phyloP scores from a whole-genome alignment of 164 flowering plant genomes.

The Chloranthus sessilifolius region DNA sequence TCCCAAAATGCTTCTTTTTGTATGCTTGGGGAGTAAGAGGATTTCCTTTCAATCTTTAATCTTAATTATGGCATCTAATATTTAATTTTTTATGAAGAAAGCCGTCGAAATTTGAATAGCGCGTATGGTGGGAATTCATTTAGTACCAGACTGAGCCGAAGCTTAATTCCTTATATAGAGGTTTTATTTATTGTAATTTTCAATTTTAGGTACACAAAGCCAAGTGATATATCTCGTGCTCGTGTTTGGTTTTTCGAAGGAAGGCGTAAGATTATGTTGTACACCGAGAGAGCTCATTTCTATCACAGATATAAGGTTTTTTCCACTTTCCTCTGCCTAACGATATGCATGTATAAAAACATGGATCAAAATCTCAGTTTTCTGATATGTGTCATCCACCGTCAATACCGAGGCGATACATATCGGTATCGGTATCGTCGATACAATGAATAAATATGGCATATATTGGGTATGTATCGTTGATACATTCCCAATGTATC shows the following conservation, averaged over 20 bases:
- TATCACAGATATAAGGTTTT: conserved; percentile 89
- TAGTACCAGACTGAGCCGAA: too few relatives aligned
- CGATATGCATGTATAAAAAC: background rate
- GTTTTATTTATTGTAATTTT: conserved; percentile 1
- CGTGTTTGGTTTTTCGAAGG: conserved; percentile 77
- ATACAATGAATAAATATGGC: too few relatives aligned
- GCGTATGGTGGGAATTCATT: too few relatives aligned
- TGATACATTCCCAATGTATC: too few relatives aligned
- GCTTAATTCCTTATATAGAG: background rate
- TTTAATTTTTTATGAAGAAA: too few relatives aligned
- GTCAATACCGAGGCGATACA: too few relatives aligned
- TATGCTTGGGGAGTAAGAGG: conserved; percentile 75
- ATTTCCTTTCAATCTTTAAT: conserved; percentile 1
- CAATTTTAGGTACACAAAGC: conserved; percentile 54
- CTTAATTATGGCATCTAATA: too few relatives aligned
- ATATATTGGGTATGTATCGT: too few relatives aligned
- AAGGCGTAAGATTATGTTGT: conserved; percentile 69
- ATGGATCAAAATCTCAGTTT: too few relatives aligned
- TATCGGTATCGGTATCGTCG: too few relatives aligned
- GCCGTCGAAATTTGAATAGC: too few relatives aligned
- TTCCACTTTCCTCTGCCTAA: background rate
- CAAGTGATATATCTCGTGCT: conserved; percentile 79
- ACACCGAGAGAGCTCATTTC: conserved; percentile 89
- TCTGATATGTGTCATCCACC: too few relatives aligned
- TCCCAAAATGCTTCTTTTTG: conserved; percentile 82